These are phyloP conservation scores for Metschnikowia lachancei DNA, from an alignment of 805 yeast genomes.

Conservation along the genomic window DNA sequence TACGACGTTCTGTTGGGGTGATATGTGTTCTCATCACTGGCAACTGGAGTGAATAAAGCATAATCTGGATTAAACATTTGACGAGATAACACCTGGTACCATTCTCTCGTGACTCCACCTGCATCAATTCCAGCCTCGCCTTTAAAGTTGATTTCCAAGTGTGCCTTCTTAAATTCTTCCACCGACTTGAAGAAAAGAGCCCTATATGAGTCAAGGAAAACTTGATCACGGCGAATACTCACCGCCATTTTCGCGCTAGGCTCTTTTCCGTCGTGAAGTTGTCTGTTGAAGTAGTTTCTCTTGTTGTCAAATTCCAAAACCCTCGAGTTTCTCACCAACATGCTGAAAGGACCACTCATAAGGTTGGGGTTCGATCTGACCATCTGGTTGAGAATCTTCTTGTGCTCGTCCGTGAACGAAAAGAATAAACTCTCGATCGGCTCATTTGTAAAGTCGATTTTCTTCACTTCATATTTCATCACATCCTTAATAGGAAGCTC, in stretches of 20 bases:
- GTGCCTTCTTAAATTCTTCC: constrained; percentile 68
- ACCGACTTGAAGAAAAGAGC: constrained; percentile 74
- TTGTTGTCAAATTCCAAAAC: constrained; percentile 94
- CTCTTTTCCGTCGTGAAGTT: constrained; percentile 53
- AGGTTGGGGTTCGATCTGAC: constrained; percentile 85
- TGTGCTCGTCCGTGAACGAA: constrained; percentile 84
- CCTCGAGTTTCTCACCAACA: constrained; percentile 82
- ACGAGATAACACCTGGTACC: constrained; percentile 91
- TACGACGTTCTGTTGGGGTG: constrained; percentile 93
- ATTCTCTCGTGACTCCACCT: constrained; percentile 96
- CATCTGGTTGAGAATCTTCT: constrained; percentile 85
- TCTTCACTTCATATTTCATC: constrained; percentile 58
- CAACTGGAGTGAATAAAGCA: constrained; percentile 87
- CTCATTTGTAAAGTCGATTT: constrained; percentile 65
- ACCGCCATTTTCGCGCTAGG: constrained; percentile 53
- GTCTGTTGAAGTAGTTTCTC: constrained; percentile 75
- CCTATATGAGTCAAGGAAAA: constrained; percentile 86
- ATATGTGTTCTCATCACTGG: constrained; percentile 88
- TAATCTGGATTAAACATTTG: constrained; percentile 96
- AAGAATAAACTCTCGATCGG: constrained; percentile 78
- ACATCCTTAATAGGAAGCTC: constrained; percentile 54
- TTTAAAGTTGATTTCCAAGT: constrained; percentile 75
- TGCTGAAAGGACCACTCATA: constrained; percentile 93
- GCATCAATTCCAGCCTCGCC: constrained; percentile 98
- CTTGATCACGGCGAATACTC: constrained; percentile 81